Conservation (phyloP, 2,329 filamentous ascomycete species). For the Thielaviopsis populi region DNA sequence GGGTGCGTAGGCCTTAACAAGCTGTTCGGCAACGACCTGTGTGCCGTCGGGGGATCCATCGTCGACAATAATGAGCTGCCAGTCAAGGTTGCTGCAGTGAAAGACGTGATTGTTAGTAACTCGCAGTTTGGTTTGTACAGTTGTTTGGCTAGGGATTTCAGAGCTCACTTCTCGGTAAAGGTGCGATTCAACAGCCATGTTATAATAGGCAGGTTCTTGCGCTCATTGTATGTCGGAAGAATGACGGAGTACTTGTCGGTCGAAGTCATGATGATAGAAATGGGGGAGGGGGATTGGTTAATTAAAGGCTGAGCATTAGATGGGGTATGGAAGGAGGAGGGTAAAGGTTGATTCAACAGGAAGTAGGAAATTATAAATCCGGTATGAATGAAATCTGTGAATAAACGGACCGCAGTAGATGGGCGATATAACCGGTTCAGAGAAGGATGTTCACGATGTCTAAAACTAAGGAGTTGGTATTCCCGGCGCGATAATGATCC, state of each 20-base stretch:
- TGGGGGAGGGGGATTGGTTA: not conserved
- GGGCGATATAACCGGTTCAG: not conserved
- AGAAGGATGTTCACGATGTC: not conserved
- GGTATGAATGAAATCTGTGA: not conserved
- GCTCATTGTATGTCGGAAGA: slow-evolving; percentile 96
- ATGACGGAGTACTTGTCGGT: slow-evolving; percentile 88
- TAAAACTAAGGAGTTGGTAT: not conserved
- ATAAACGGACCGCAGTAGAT: not conserved
- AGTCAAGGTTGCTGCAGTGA: slow-evolving; percentile 65
- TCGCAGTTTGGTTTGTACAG: not conserved
- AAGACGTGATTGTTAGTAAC: not conserved
- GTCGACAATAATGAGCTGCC: slow-evolving; percentile 96
- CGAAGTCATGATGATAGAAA: slow-evolving; percentile 30
- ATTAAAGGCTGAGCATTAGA: not conserved
- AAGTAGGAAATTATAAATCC: not conserved
- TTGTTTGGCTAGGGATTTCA: not conserved
- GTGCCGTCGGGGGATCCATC: slow-evolving; percentile 95
- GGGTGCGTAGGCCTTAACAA: slow-evolving; percentile 67
- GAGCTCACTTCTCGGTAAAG: slow-evolving; percentile 67
- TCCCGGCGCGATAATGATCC: not conserved
- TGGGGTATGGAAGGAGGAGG: not conserved
- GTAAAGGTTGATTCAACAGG: not conserved
- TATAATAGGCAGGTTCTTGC: slow-evolving; percentile 90
- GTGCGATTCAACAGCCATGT: slow-evolving; percentile 85
- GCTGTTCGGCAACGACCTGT: slow-evolving; percentile 75